Conservation (phyloP, 2,329 filamentous ascomycete genomes). For the Claviceps digitariae region DNA sequence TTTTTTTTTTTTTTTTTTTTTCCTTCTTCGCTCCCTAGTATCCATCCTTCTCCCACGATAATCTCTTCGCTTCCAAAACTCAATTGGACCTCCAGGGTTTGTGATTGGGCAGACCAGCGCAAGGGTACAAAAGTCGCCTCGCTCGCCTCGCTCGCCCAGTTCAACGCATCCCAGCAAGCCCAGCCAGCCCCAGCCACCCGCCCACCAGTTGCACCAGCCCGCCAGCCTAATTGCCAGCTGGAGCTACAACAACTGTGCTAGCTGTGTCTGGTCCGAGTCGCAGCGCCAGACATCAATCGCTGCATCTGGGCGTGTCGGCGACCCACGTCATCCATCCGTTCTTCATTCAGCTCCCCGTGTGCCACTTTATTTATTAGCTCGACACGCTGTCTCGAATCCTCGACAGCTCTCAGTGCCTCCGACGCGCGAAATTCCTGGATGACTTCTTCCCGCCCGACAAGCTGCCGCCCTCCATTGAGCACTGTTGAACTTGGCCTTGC, state of each 20-base stretch:
- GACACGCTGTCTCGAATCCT: no score
- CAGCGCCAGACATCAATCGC: neutral
- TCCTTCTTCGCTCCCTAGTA: no score
- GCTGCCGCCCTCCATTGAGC: constrained; percentile 6
- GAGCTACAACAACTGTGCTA: no score
- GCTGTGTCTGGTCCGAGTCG: neutral
- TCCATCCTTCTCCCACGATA: no score
- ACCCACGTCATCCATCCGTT: neutral
- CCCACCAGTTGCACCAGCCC: no score
- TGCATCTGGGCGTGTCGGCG: neutral
- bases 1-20: no score
- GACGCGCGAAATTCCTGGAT: constrained; percentile 5
- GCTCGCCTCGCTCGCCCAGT: no score
- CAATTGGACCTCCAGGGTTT: neutral
- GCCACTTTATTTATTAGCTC: neutral
- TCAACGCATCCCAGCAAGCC: neutral
- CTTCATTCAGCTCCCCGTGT: neutral
- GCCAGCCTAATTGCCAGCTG: neutral
- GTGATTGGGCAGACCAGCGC: neutral
- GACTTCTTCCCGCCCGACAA: constrained; percentile 1
- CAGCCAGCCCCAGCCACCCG: no score
- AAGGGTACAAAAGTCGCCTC: neutral
- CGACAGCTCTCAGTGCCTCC: neutral
- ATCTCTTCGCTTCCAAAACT: neutral
- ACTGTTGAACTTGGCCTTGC: neutral